phyloP scores from a whole-genome alignment of 768 basidiomycete species.

The Tulasnella sp. region DNA sequence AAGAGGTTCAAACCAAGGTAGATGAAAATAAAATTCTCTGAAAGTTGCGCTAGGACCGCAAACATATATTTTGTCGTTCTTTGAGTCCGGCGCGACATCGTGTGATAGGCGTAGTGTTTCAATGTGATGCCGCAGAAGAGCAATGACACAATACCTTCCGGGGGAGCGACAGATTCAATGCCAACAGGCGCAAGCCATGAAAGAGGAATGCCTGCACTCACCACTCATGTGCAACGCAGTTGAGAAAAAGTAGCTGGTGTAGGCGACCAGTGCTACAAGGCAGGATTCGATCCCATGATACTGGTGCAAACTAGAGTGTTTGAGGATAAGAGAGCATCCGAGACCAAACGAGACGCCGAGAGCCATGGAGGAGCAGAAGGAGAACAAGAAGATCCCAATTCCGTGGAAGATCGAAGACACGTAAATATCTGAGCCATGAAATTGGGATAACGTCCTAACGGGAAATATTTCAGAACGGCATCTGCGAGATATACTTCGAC shows the following conservation, averaged over 20 bases:
- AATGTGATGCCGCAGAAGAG: slow-evolving; percentile 98
- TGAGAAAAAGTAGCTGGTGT: slow-evolving; percentile 98
- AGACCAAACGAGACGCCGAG: slow-evolving; percentile 89
- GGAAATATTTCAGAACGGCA: slow-evolving; percentile 1
- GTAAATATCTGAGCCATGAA: slow-evolving; percentile 77
- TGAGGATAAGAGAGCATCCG: slow-evolving; percentile 80
- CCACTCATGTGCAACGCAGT: slow-evolving; percentile 76
- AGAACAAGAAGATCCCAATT: slow-evolving; percentile 92
- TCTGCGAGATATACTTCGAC: too few relatives aligned
- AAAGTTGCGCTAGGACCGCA: slow-evolving; percentile 82
- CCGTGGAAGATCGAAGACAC: slow-evolving; percentile 86
- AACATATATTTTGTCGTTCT: slow-evolving; percentile 93
- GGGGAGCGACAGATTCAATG: too few relatives aligned
- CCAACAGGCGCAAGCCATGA: too few relatives aligned
- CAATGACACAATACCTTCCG: slow-evolving; percentile 92
- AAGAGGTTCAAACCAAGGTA: slow-evolving; percentile 97
- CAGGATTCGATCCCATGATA: slow-evolving; percentile 95
- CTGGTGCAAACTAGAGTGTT: slow-evolving; percentile 76
- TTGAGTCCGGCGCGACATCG: slow-evolving; percentile 93
- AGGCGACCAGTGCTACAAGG: slow-evolving; percentile 85
- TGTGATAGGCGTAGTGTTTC: slow-evolving; percentile 99
- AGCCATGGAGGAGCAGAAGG: slow-evolving; percentile 89
- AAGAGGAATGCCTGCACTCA: slow-evolving; percentile 20
- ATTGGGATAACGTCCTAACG: slow-evolving; percentile 74
- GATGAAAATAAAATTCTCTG: slow-evolving; percentile 99